phyloP scores from a whole-genome alignment of 805 yeast genomes.

The Ogataea dorogensis region DNA sequence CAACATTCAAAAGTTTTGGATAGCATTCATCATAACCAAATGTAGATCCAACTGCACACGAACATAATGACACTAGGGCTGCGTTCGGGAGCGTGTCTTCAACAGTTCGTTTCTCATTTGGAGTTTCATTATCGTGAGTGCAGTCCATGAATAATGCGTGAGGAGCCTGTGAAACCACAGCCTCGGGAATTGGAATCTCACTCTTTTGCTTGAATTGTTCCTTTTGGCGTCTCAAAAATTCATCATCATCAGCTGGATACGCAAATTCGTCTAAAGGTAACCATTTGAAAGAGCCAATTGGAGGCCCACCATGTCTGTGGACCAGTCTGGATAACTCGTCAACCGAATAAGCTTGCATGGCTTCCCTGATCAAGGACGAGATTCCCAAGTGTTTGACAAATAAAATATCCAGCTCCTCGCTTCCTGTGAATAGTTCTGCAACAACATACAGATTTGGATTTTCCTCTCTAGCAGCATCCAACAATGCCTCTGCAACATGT shows the following conservation, averaged over 20 bases:
- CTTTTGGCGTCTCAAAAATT: constrained; percentile 15
- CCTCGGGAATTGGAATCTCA: constrained; percentile 66
- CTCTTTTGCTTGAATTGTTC: constrained; percentile 43
- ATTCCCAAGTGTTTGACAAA: constrained; percentile 91
- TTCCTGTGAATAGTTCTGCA: constrained; percentile 92
- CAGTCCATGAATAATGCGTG: constrained; percentile 98
- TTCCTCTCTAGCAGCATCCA: constrained; percentile 82
- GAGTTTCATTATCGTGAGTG: constrained; percentile 93
- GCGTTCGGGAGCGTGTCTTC: constrained; percentile 96
- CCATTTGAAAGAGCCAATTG: constrained; percentile 88
- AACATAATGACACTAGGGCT: constrained; percentile 88
- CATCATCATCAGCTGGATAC: constrained; percentile 54
- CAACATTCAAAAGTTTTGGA: constrained; percentile 79
- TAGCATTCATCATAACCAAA: constrained; percentile 93
- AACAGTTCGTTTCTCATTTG: constrained; percentile 83
- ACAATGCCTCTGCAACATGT: constrained; percentile 85
- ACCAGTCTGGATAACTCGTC: constrained; percentile 81
- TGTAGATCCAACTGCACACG: constrained; percentile 91
- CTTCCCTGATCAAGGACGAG: constrained; percentile 87
- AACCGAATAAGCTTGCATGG: constrained; percentile 94
- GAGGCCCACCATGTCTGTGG: constrained; percentile 92
- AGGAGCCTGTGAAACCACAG: constrained; percentile 68
- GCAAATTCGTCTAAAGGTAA: constrained; percentile 73
- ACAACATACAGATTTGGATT: constrained; percentile 89
- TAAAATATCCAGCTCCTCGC: constrained; percentile 84